These are phyloP conservation scores for Globisporangium nunn DNA, from an alignment of 352 stramenopile species.

Conservation along the genomic window DNA sequence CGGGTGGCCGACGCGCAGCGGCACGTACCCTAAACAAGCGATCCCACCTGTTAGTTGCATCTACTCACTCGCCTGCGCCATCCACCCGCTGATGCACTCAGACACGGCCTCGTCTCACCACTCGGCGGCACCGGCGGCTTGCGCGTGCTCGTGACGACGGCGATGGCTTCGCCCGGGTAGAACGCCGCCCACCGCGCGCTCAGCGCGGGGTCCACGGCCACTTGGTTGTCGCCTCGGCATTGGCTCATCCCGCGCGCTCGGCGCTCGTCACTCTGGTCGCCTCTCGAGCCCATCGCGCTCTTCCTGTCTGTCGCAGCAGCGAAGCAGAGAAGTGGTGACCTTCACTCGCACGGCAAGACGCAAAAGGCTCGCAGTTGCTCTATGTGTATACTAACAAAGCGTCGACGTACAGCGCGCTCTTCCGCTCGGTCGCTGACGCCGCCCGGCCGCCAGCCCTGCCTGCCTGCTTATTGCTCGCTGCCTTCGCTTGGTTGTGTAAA, in stretches of 20 bases:
- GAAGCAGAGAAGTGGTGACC: too few species aligned
- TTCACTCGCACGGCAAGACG: too few species aligned
- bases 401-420: too few species aligned
- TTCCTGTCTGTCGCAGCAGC: neutral
- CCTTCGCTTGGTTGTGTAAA: neutral
- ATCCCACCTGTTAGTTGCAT: too few species aligned
- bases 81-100: neutral
- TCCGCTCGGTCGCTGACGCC: too few species aligned
- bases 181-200: slow-evolving; percentile 47
- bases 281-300: neutral
- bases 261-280: neutral
- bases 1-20: slow-evolving; percentile 43
- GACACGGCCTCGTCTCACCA: slow-evolving; percentile 20
- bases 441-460: too few species aligned
- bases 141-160: slow-evolving; percentile 45
- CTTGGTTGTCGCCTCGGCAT: neutral
- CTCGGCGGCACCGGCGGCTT: slow-evolving; percentile 45
- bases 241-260: slow-evolving; percentile 2
- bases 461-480: too few species aligned
- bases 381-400: too few species aligned
- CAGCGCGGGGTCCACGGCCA: slow-evolving; percentile 8
- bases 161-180: slow-evolving; percentile 48
- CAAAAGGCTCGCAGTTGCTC: too few species aligned
- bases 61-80: too few species aligned
- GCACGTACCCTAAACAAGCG: slow-evolving; percentile 62